phyloP scores from a whole-genome alignment of 495 filamentous ascomycete species.

The Neurospora sp. region DNA sequence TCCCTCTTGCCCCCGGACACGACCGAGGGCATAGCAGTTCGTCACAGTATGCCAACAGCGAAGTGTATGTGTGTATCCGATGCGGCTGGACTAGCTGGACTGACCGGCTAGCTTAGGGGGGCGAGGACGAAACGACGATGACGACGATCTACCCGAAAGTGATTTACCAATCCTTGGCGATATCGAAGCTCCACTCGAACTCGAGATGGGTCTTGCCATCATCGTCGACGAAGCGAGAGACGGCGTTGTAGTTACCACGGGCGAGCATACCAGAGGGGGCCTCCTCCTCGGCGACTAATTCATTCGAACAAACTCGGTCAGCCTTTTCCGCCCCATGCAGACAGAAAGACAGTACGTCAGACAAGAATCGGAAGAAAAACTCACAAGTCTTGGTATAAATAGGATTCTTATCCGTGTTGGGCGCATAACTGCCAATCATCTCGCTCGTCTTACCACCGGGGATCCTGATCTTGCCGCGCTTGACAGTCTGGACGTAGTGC shows the following conservation, averaged over 20 bases:
- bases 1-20: neutral
- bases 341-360: too few relatives aligned
- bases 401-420: constrained; percentile 75
- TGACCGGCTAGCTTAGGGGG: neutral
- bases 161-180: constrained; percentile 81
- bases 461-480: constrained; percentile 71
- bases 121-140: neutral
- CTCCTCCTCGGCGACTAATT: constrained; percentile 72
- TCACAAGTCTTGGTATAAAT: constrained; percentile 84
- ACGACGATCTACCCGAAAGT: neutral
- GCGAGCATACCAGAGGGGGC: constrained; percentile 82
- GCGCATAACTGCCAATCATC: constrained; percentile 94
- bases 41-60: neutral
- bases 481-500: constrained; percentile 89
- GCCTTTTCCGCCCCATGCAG: neutral
- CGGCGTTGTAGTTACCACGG: constrained; percentile 76
- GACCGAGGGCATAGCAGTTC: neutral
- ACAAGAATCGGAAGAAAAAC: constrained; percentile 16
- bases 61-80: neutral
- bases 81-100: neutral
- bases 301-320: neutral
- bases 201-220: constrained; percentile 74
- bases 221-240: constrained; percentile 84
- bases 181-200: constrained; percentile 92
- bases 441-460: constrained; percentile 71